Base-by-base conservation (phyloP, 306 rosid species). In the barrel medic (Medicago truncatula) region DNA sequence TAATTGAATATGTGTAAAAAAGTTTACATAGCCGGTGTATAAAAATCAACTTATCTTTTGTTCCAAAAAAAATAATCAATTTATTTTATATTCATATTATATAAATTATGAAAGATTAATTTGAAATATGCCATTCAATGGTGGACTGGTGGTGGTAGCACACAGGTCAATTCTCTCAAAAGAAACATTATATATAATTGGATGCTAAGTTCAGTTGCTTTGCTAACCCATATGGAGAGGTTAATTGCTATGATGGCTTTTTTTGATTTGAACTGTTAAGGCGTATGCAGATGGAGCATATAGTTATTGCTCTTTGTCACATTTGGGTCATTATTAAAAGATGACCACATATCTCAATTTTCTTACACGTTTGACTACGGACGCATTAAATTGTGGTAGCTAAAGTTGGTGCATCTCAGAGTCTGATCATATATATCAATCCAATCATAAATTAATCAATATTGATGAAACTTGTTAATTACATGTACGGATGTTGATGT, bases 211-310 rank as follows among this genome's bases (percentile, higher is more conserved):
- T n/a, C n/a, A n/a, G n/a, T 28, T 28, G 31, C 31, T 28, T 28
- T 28, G 31, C 31, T 73, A 78, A 73, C 81, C 46, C 56, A 62
- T 50, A 66, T 78, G 81, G 85, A 81, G 74, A n/a, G n/a, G n/a
- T n/a, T n/a, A n/a, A 53, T 78, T 72, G 69, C 77, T 71, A 81
- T 82, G 20, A 23, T 71, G 49, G 6, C 72, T 54, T 74, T 54
- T 74, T 78, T 70, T 56, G 67, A 72, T 61, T 73, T 71, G 52
- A 40, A 52, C 82, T 81, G 72, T 86, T 83, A 3, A 67, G 25
- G 61, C 77, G 59, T 72, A 70, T 66, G 81, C 75, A 66, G n/a
- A 65, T 60, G 17, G 65, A 59, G 65, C 28, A 59, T 21, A 49
- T 44, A 34, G 66, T 71, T 59, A 38, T 61, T 31, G 67, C 64